A percentile compares a stretch with the other conserved stretches of the same genome.
These are phyloP conservation scores for Hypsizygus marmoreus DNA, from an alignment of 768 basidiomycete species.

Conservation along the genomic window DNA sequence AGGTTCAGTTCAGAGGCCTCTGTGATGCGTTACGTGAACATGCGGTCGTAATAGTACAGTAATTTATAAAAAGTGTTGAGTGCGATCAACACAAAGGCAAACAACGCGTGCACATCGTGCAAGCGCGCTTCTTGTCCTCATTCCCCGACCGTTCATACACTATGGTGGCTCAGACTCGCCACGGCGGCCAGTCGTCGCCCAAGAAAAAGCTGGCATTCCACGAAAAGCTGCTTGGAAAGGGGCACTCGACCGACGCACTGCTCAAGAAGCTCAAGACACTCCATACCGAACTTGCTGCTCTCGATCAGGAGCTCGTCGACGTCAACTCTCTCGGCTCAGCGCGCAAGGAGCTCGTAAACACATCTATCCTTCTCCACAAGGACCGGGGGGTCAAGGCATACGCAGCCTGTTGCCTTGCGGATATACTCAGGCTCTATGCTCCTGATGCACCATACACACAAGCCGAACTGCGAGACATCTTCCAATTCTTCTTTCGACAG, in stretches of 20 bases:
- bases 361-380: conserved; percentile 86
- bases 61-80: no score
- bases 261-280: conserved; percentile 84
- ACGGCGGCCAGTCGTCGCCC: conserved; percentile 49
- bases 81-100: conserved; percentile 39
- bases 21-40: no score
- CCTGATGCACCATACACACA: conserved; percentile 96
- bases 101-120: conserved; percentile 41
- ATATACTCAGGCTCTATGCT: conserved; percentile 90
- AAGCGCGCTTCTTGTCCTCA: conserved; percentile 18
- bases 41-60: no score
- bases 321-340: conserved; percentile 65
- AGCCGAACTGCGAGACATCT: conserved; percentile 89
- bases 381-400: conserved; percentile 96
- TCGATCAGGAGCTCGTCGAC: conserved; percentile 90
- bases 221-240: conserved; percentile 80
- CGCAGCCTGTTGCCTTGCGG: conserved; percentile 91
- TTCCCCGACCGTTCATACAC: conserved; percentile 24
- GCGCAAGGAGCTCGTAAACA: conserved; percentile 78
- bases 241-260: conserved; percentile 76
- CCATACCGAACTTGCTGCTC: conserved; percentile 73
- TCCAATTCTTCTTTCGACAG: conserved; percentile 94
- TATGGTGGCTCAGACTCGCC: conserved; percentile 80
- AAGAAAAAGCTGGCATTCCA: conserved; percentile 72
- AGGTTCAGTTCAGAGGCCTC: no score